Evolutionary conservation across 345 rosid genomes (phyloP).

Genomic region (Triadica sebifera): DNA sequence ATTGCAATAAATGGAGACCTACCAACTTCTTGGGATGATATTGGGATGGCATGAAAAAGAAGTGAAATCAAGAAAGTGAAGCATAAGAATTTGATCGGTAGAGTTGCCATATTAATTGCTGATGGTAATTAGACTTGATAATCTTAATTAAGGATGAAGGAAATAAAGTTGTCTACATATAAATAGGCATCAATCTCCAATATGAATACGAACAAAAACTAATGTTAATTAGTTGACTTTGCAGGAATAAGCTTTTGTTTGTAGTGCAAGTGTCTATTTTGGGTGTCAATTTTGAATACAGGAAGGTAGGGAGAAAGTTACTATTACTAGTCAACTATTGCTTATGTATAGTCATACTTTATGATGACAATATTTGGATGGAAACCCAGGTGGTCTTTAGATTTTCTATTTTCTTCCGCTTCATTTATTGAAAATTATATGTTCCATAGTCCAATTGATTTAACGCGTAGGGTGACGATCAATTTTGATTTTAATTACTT

Average conservation of each 20-base stretch:
- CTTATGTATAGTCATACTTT: not conserved
- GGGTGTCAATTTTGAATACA: not conserved
- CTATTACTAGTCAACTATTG: not conserved
- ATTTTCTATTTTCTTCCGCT: not conserved
- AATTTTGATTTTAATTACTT: too few relatives aligned
- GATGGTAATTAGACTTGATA: not conserved
- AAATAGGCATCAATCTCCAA: not conserved
- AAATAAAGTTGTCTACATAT: not conserved
- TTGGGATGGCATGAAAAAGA: conserved; percentile 8
- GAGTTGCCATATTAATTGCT: conserved; percentile 25
- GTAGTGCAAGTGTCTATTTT: not conserved
- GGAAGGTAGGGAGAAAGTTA: not conserved
- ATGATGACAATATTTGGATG: not conserved
- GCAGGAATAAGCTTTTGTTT: not conserved
- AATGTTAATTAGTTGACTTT: not conserved
- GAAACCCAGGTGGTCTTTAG: not conserved
- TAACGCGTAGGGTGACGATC: not conserved
- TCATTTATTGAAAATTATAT: not conserved
- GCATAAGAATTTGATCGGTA: conserved; percentile 17
- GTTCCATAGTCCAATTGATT: not conserved
- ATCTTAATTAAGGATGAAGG: not conserved
- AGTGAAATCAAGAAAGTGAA: conserved; percentile 27
- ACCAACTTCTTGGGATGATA: conserved; percentile 47
- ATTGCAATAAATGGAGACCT: conserved; percentile 1
- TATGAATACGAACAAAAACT: not conserved